phyloP scores from a whole-genome alignment of 169 alveolate genomes.

The Plasmodium chabaudi region DNA sequence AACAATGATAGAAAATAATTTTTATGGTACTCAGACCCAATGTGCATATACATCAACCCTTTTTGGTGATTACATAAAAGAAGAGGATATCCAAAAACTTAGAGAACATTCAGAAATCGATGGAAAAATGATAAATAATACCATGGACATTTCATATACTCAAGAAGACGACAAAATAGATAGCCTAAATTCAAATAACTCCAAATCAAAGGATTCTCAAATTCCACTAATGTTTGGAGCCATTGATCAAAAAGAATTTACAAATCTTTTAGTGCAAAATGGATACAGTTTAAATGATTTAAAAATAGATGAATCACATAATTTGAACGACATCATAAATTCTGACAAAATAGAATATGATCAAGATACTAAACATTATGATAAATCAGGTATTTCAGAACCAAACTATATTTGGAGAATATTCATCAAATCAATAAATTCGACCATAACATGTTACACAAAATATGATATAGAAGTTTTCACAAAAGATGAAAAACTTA shows the following conservation, averaged over 20 bases:
- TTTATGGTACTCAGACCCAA: constrained; percentile 30
- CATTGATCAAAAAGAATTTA: constrained; percentile 23
- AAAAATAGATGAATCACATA: constrained; percentile 2
- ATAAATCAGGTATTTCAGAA: neutral
- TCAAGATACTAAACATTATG: no score
- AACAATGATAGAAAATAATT: constrained; percentile 20
- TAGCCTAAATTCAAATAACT: neutral
- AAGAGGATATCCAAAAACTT: constrained; percentile 22
- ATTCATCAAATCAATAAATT: constrained; percentile 39
- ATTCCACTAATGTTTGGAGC: constrained; percentile 53
- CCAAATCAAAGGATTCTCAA: neutral
- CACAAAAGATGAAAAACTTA: constrained; percentile 10
- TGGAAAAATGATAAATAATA: neutral
- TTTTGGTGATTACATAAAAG: constrained; percentile 61
- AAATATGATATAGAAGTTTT: constrained; percentile 65
- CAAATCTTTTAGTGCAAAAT: constrained; percentile 10
- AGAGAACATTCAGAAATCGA: neutral
- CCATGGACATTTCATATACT: neutral
- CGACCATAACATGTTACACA: constrained; percentile 29
- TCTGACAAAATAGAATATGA: no score
- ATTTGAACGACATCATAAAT: neutral
- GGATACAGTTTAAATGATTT: constrained; percentile 32
- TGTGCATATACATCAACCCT: constrained; percentile 11
- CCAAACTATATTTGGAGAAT: constrained; percentile 34
- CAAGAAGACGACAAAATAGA: constrained; percentile 12